A percentile compares a stretch with the other conserved stretches of the same genome.
Evolutionary conservation across 768 basidiomycete genomes (phyloP).

Genomic region (Lactifluus hygrophoroides): DNA sequence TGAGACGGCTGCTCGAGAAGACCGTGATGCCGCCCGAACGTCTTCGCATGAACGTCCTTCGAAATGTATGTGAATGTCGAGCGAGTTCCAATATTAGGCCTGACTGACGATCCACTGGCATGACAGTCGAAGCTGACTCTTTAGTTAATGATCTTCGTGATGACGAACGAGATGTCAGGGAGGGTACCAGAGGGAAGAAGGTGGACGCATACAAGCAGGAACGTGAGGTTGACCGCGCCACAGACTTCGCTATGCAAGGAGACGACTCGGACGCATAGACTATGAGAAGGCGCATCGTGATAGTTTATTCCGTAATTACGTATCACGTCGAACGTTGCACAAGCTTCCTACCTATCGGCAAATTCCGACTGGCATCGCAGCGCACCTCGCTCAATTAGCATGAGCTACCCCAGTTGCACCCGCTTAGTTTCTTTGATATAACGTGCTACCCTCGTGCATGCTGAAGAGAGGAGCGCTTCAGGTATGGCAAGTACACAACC

Average conservation of each 20-base stretch:
- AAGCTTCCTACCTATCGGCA: neutral
- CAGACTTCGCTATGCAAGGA: neutral
- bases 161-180: slow-evolving; percentile 8
- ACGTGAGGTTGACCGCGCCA: neutral
- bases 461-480: neutral
- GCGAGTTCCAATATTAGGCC: neutral
- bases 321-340: too few relatives aligned
- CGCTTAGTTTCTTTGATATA: neutral
- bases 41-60: slow-evolving; percentile 1
- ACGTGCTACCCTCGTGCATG: neutral
- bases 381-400: slow-evolving; percentile 1
- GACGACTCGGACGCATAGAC: neutral
- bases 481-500: slow-evolving; percentile 17
- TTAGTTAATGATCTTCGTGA: neutral
- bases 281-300: neutral
- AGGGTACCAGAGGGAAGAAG: neutral
- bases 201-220: slow-evolving; percentile 12
- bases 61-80: neutral
- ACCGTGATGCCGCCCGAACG: slow-evolving; percentile 1
- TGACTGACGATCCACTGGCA: neutral
- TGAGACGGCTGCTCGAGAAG: slow-evolving; percentile 2
- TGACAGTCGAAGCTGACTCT: neutral
- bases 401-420: neutral
- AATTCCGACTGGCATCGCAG: neutral
- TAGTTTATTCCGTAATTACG: too few relatives aligned